Conservation (phyloP, 805 yeast species). For the Hanseniaspora occidentalis region DNA sequence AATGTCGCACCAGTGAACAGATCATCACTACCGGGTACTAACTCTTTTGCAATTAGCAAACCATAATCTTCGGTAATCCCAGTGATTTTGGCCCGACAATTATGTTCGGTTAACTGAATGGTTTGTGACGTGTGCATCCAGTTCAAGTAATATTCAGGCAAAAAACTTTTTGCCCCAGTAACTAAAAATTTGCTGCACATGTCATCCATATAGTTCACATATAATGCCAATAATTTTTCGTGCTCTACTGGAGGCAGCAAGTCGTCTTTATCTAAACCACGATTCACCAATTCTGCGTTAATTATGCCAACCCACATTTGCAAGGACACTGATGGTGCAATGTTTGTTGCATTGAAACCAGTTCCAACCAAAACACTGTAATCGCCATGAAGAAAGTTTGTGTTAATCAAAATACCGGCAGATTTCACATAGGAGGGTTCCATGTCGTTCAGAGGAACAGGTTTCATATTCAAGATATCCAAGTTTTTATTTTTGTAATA, state of each 20-base stretch:
- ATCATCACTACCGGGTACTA: conserved; percentile 29
- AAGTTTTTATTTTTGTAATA: conserved; percentile 26
- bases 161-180: conserved; percentile 56
- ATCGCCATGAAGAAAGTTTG: conserved; percentile 46
- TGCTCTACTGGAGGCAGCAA: conserved; percentile 33
- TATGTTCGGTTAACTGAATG: conserved; percentile 50
- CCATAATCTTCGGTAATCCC: conserved; percentile 88
- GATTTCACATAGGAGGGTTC: conserved; percentile 65
- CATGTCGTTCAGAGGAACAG: conserved; percentile 33
- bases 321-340: conserved; percentile 87
- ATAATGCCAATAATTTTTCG: conserved; percentile 42
- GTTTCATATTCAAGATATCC: conserved; percentile 15
- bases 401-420: conserved; percentile 76
- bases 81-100: conserved; percentile 46
- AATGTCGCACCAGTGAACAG: conserved; percentile 40
- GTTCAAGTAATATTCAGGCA: conserved; percentile 57
- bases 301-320: conserved; percentile 53
- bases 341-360: conserved; percentile 73
- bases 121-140: conserved; percentile 80
- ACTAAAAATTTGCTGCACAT: conserved; percentile 44
- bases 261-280: conserved; percentile 23
- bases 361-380: conserved; percentile 67
- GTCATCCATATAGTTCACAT: conserved; percentile 51
- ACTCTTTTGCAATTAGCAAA: conserved; percentile 61
- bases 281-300: conserved; percentile 36